Conservation (phyloP, 2,329 filamentous ascomycete species). For the Magnaporthiopsis poae region DNA sequence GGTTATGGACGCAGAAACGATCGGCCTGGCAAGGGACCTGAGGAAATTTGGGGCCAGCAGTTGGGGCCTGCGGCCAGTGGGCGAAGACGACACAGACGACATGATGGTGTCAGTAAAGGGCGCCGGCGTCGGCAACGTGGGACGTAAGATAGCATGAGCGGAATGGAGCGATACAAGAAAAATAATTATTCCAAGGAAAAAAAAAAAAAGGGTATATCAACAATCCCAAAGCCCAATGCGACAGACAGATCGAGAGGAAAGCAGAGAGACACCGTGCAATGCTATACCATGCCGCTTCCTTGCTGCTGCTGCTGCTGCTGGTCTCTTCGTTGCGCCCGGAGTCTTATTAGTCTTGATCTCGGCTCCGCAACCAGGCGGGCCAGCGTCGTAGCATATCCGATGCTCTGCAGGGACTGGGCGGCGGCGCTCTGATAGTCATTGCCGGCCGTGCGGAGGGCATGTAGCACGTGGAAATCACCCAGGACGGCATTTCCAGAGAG, state of each 20-base stretch:
- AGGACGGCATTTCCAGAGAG: slow-evolving; percentile 46
- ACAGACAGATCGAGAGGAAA: background rate
- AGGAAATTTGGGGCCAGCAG: slow-evolving; percentile 80
- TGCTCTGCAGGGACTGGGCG: slow-evolving; percentile 42
- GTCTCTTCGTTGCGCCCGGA: slow-evolving; percentile 16
- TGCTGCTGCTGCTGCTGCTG: slow-evolving; percentile 8
- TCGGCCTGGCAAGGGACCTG: slow-evolving; percentile 74
- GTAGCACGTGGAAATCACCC: slow-evolving; percentile 42
- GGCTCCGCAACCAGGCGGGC: slow-evolving; percentile 41
- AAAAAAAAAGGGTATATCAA: background rate
- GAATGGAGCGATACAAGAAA: background rate
- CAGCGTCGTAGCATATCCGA: slow-evolving; percentile 44
- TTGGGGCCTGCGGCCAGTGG: slow-evolving; percentile 76
- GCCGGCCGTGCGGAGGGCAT: slow-evolving; percentile 38
- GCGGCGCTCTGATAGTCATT: slow-evolving; percentile 37
- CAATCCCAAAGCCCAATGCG: background rate
- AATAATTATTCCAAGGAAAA: slow-evolving; percentile 6
- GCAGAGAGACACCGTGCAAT: background rate
- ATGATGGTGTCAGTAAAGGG: slow-evolving; percentile 87
- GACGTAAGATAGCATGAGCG: slow-evolving; percentile 65
- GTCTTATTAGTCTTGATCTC: slow-evolving; percentile 27
- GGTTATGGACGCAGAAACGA: slow-evolving; percentile 69
- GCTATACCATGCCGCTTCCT: slow-evolving; percentile 1
- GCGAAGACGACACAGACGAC: slow-evolving; percentile 54
- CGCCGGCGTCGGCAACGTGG: slow-evolving; percentile 85